Evolutionary conservation across 1,284 basidiomycete genomes (phyloP).

Genomic region (Cystobasidiaceae sp.): DNA sequence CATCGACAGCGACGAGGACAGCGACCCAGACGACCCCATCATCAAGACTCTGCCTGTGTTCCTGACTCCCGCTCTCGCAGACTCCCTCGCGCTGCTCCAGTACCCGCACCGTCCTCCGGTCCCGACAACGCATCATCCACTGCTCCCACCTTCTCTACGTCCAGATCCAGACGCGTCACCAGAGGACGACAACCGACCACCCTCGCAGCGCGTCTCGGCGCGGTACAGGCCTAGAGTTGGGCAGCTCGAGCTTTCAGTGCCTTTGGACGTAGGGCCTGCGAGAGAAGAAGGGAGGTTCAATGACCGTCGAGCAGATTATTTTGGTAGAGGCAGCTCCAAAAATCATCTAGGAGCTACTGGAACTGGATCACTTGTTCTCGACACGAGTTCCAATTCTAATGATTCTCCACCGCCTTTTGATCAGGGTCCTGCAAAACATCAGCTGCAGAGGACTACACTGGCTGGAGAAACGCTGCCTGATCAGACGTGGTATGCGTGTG

Average conservation of each 20-base stretch:
- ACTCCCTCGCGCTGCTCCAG: conserved; percentile 41
- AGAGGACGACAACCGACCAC: conserved; percentile 25
- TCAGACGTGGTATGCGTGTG: conserved; percentile 43
- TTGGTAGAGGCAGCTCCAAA: conserved; percentile 37
- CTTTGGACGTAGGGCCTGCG: conserved; percentile 37
- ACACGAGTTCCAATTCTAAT: conserved; percentile 27
- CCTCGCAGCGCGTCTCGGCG: conserved; percentile 32
- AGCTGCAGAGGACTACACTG: conserved; percentile 40
- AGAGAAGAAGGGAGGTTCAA: conserved; percentile 39
- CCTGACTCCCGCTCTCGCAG: conserved; percentile 37
- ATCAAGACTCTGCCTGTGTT: conserved; percentile 39
- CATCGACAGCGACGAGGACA: conserved; percentile 18
- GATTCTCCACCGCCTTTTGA: too few relatives aligned
- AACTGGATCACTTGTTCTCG: conserved; percentile 11
- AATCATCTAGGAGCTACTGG: conserved; percentile 34
- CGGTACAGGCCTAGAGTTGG: conserved; percentile 41
- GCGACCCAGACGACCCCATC: conserved; percentile 35
- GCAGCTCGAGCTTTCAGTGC: conserved; percentile 41
- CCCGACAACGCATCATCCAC: conserved; percentile 39
- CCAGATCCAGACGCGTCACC: conserved; percentile 34
- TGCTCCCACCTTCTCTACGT: conserved; percentile 41
- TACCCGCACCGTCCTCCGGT: conserved; percentile 42
- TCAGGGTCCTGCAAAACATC: conserved; percentile 23
- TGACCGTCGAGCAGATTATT: conserved; percentile 38
- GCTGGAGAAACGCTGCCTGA: conserved; percentile 41